Base-by-base conservation (phyloP, 1,139 yeast species). In the Saccharomyces hybrid region DNA sequence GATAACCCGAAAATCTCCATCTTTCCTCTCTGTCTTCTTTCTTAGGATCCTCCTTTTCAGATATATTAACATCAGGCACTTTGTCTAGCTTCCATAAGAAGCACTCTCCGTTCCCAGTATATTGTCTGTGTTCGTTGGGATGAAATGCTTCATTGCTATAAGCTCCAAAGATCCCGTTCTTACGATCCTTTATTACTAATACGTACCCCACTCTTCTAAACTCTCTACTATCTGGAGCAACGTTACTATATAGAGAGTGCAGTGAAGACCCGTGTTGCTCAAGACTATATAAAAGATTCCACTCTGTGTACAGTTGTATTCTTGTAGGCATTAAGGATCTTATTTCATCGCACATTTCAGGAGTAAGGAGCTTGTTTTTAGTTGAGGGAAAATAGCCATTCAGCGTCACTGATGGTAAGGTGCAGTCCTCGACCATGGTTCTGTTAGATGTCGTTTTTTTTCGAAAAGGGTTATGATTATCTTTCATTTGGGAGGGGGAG, bases 91-190 rank as follows among this genome's bases (percentile, higher is more conserved):
- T 88, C 97, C 97, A 93, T 38, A 93, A 76, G 64, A 91, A 90
- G 65, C 98, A 89, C 69, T 93, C 97, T 1, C 98, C 97, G 70
- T 90, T 91, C 1, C 99, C 99, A 63, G 84, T 87, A 71, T 84
- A 93, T 56, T 90, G 76, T 64, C 80, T 80, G 51, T 82, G 83
- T 51, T 85, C 90, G 62, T 84, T 77, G 3, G 90, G 85, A 58
- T 79, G 82, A 55, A 87, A 78, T 55, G 81, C 77, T 61, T 89
- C 97, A 69, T 89, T 93, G 53, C 84, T 64, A 67, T 83, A 95
- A 11, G 91, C 87, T 0, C 99, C 99, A 74, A 93, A 93, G 50
- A 81, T 71, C 38, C 82, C 78, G 51, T 82, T 81, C 31, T 76
- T 73, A 16, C 77, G 73, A 65, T 91, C 97, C 65, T 77, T 77